Base-by-base conservation (phyloP, 805 yeast species). In the Brettanomyces bruxellensis region DNA sequence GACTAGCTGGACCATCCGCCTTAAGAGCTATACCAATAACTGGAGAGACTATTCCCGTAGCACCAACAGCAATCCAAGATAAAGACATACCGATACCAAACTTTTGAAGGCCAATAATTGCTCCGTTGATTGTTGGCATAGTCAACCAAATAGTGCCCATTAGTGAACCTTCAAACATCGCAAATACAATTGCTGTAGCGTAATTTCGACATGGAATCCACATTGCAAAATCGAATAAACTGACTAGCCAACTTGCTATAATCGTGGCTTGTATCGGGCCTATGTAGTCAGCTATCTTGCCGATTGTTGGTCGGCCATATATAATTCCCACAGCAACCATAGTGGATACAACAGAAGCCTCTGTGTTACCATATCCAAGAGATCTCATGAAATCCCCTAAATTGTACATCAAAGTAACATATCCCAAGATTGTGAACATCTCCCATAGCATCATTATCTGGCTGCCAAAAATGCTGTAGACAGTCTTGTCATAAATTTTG, bases 131-230 rank as follows among this genome's bases (percentile, higher is more conserved):
- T 3, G 84, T 70, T 1, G 81, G 73, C 49, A 73, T 52, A 3
- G 78, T 71, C 3, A 80, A 74, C 75, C 79, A 81, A 39, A 80
- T 65, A 9, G 78, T 66, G 3, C 87, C 87, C 82, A 81, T 80
- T 32, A 75, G 45, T 0, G 70, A 64, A 35, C 88, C 88, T 52
- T 65, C 69, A 4, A 80, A 49, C 13, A 80, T 32, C 1, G 78
- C 76, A 55, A 79, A 75, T 0, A 64, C 71, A 5, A 79, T 54
- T 1, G 79, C 75, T 1, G 83, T 76, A 1, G 82, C 81, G 48
- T 62, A 71, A 53, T 76, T 79, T 47, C 76, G 64, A 13, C 79
- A 74, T 2, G 84, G 83, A 34, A 74, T 67, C 80, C 80, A 75
- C 75, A 75, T 71, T 12, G 77, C 75, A 45, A 69, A 60, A 13